These are phyloP conservation scores for Scheffersomyces titani DNA, from an alignment of 1,139 yeast genomes.

Conservation along the genomic window DNA sequence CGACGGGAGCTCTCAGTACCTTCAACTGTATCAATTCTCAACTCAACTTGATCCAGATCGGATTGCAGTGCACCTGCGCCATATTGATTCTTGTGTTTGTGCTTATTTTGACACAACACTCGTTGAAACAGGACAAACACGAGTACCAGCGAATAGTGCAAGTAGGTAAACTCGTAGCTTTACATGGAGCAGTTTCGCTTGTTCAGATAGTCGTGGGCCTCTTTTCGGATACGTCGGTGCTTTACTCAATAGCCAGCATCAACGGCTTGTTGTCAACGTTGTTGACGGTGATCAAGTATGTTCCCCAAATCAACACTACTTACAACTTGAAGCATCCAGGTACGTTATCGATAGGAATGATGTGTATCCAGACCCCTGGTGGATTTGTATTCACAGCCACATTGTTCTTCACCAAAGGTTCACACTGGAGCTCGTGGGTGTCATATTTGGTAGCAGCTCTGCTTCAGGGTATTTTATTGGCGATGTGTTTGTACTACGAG, in stretches of 20 bases:
- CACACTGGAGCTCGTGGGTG: slow-evolving; percentile 87
- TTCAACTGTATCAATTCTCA: slow-evolving; percentile 74
- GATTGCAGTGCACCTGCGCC: slow-evolving; percentile 68
- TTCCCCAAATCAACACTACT: slow-evolving; percentile 81
- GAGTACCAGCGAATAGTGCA: slow-evolving; percentile 46
- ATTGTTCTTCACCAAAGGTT: slow-evolving; percentile 68
- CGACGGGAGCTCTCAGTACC: slow-evolving; percentile 33
- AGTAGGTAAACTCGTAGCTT: slow-evolving; percentile 41
- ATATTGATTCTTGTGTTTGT: slow-evolving; percentile 59
- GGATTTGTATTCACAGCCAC: slow-evolving; percentile 78
- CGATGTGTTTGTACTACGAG: slow-evolving; percentile 52
- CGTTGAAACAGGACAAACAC: slow-evolving; percentile 45
- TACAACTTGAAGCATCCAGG: slow-evolving; percentile 74
- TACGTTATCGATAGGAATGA: slow-evolving; percentile 76
- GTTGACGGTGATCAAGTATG: slow-evolving; percentile 69
- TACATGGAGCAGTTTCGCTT: slow-evolving; percentile 38
- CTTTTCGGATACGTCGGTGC: slow-evolving; percentile 16
- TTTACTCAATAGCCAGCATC: slow-evolving; percentile 51
- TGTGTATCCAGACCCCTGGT: slow-evolving; percentile 89
- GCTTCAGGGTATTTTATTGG: slow-evolving; percentile 57
- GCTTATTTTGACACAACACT: slow-evolving; percentile 44
- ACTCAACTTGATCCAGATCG: slow-evolving; percentile 69
- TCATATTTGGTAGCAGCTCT: slow-evolving; percentile 75
- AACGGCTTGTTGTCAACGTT: slow-evolving; percentile 65
- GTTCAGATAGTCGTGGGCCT: slow-evolving; percentile 35